These are phyloP conservation scores for Malus asiatica DNA, from an alignment of 306 rosid species.

Conservation along the genomic window DNA sequence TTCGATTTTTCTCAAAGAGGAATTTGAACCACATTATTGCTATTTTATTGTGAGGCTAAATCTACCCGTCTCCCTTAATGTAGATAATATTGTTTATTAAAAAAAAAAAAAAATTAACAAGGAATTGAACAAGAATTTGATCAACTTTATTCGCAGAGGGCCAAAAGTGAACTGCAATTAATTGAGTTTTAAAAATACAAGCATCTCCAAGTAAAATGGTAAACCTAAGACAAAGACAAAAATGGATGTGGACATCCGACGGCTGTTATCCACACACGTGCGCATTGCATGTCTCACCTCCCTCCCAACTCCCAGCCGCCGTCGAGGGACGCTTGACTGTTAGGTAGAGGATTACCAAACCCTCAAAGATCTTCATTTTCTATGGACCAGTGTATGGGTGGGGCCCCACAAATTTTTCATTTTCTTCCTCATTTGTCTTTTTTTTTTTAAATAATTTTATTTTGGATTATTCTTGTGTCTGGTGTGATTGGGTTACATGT, in stretches of 20 bases:
- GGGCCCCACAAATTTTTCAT: neutral
- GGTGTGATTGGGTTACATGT: neutral
- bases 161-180: too few relatives aligned
- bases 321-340: neutral
- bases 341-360: neutral
- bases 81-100: too few relatives aligned
- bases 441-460: too few relatives aligned
- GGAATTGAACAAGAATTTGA: too few relatives aligned
- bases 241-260: neutral
- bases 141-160: too few relatives aligned
- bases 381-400: neutral
- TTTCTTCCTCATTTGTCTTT: neutral
- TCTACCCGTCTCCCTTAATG: accelerated
- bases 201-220: neutral
- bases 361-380: neutral
- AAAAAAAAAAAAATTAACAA: too few relatives aligned
- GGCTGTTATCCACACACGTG: neutral
- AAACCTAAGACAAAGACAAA: neutral
- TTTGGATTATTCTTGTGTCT: neutral
- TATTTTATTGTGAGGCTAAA: too few relatives aligned
- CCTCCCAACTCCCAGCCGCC: neutral
- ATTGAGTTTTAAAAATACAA: too few relatives aligned
- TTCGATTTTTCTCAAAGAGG: accelerated
- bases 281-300: neutral
- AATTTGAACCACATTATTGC: too few relatives aligned